Conservation (phyloP, 768 basidiomycete genomes). For the Tricholoma sp. region DNA sequence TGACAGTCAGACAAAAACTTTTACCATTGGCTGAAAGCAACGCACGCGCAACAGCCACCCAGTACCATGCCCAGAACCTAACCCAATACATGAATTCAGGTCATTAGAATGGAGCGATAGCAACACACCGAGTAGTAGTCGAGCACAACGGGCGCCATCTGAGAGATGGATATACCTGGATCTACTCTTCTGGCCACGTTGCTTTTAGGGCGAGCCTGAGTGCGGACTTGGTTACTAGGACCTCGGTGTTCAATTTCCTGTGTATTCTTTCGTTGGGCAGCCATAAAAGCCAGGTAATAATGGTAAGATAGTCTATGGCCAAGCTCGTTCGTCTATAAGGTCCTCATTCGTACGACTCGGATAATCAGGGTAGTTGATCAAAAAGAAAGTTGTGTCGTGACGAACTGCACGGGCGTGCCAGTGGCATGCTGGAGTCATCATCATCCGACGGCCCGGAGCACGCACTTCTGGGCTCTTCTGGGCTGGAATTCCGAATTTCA, state of each 20-base stretch:
- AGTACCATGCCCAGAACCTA: conserved; percentile 59
- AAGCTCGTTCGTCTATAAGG: not conserved
- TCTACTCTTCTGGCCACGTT: conserved; percentile 9
- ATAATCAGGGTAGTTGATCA: not conserved
- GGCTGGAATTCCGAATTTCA: no score
- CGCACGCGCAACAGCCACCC: conserved; percentile 81
- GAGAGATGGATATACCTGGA: conserved; percentile 22
- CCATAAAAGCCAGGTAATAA: not conserved
- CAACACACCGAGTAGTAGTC: conserved; percentile 31
- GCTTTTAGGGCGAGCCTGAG: not conserved
- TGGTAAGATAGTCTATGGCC: not conserved
- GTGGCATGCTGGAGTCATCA: no score
- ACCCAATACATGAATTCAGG: not conserved
- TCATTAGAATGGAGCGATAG: not conserved
- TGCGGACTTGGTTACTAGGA: not conserved
- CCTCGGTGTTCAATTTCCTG: not conserved
- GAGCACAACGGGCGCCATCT: conserved; percentile 30
- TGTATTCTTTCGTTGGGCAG: conserved; percentile 2
- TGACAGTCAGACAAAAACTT: not conserved
- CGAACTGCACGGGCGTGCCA: not conserved
- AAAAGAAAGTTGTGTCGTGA: not conserved
- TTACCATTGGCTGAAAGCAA: conserved; percentile 9
- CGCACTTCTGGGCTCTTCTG: no score
- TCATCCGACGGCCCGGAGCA: no score
- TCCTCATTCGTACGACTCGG: not conserved